phyloP scores from a whole-genome alignment of 2,329 filamentous ascomycete genomes.

The Lecanicillium sp. region DNA sequence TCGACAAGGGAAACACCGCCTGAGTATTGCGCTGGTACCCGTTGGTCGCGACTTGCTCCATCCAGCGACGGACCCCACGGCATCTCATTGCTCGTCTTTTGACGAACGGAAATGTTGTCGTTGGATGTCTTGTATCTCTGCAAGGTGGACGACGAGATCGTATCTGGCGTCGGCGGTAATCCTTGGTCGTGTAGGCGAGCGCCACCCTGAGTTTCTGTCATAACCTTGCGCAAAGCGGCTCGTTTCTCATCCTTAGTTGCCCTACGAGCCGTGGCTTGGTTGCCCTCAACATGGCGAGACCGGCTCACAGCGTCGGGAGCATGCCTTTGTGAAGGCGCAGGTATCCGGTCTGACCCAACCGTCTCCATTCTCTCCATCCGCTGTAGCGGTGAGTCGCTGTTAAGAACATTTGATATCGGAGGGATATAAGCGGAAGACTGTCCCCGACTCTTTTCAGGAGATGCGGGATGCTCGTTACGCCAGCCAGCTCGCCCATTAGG shows the following conservation, averaged over 20 bases:
- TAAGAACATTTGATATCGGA: conserved; percentile 27
- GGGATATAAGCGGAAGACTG: too few species aligned
- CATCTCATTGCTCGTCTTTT: conserved; percentile 19
- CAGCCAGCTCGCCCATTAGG: too few species aligned
- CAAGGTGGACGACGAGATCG: conserved; percentile 49
- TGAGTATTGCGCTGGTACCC: background rate
- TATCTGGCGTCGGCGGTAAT: conserved; percentile 52
- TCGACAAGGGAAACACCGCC: conserved; percentile 6
- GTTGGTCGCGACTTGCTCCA: conserved; percentile 8
- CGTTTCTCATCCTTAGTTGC: conserved; percentile 38
- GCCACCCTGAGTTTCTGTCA: conserved; percentile 36
- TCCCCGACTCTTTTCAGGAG: too few species aligned
- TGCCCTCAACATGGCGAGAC: background rate
- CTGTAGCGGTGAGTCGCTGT: conserved; percentile 41
- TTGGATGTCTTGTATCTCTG: conserved; percentile 42
- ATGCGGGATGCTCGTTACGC: too few species aligned
- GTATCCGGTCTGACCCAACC: conserved; percentile 4
- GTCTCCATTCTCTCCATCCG: conserved; percentile 37
- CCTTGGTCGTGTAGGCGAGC: conserved; percentile 33
- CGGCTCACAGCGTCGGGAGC: background rate
- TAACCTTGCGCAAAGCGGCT: conserved; percentile 38
- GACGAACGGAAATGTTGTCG: conserved; percentile 34
- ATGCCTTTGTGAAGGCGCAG: conserved; percentile 3
- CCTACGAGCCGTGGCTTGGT: conserved; percentile 11
- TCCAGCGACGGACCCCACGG: conserved; percentile 24